A percentile compares a stretch with the other conserved stretches of the same genome.
Conservation (phyloP, 257 asterid genomes). For the Solanum megistacrolobum region DNA sequence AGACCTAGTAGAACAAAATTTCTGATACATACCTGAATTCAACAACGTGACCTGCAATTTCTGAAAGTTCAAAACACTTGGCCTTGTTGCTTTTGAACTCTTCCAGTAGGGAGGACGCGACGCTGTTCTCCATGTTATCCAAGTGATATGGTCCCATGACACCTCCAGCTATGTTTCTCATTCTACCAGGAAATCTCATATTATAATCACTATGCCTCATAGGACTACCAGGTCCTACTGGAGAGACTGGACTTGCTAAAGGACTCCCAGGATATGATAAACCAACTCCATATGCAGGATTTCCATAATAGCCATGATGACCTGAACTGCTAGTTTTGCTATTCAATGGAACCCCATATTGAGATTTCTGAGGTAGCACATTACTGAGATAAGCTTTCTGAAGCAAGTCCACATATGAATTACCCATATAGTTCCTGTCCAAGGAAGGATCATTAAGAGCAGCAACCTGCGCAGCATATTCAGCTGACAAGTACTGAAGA, state of each 20-base stretch:
- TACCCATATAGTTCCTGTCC: conserved; percentile 56
- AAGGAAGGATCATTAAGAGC: conserved; percentile 60
- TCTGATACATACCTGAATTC: conserved; percentile 63
- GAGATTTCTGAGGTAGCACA: conserved; percentile 64
- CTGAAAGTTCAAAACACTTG: conserved; percentile 79
- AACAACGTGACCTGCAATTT: conserved; percentile 85
- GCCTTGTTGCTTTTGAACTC: conserved; percentile 94
- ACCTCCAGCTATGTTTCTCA: conserved; percentile 64
- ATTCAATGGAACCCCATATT: conserved; percentile 48
- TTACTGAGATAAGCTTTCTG: conserved; percentile 78
- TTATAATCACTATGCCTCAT: conserved; percentile 68
- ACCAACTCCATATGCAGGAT: conserved; percentile 53
- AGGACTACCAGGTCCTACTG: conserved; percentile 76
- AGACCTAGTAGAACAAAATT: neutral
- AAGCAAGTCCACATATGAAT: conserved; percentile 63
- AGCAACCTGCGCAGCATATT: conserved; percentile 58
- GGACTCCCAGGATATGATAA: conserved; percentile 87
- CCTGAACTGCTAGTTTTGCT: conserved; percentile 40
- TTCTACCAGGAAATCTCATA: conserved; percentile 52
- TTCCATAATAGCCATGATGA: conserved; percentile 74
- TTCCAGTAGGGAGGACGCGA: conserved; percentile 67
- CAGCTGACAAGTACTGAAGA: conserved; percentile 73
- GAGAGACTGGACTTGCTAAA: conserved; percentile 55
- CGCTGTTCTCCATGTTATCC: conserved; percentile 61
- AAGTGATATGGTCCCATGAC: conserved; percentile 75